Percentiles rank a stretch among this genome's conserved stretches.
phyloP scores from a whole-genome alignment of 768 basidiomycete species.

The Hemileccinum impolitum region DNA sequence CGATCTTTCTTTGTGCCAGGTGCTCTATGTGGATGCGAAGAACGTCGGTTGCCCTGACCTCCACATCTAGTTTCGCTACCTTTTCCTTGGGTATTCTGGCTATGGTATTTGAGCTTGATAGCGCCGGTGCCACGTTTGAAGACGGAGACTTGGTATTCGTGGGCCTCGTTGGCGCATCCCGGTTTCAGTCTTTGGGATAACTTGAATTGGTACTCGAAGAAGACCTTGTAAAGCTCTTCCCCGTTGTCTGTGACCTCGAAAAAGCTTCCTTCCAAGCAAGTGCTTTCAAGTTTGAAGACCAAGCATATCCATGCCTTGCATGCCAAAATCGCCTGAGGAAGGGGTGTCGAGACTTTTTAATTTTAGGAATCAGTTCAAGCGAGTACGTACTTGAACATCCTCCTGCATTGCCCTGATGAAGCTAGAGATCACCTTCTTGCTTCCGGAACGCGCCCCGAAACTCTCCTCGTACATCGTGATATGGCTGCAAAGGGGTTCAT shows the following conservation, averaged over 20 bases:
- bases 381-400: slow-evolving; percentile 13
- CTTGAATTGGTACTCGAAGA: slow-evolving; percentile 20
- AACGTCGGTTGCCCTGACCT: background rate
- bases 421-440: background rate
- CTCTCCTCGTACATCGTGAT: background rate
- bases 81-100: background rate
- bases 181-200: background rate
- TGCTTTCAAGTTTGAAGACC: slow-evolving; percentile 5
- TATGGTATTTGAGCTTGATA: slow-evolving; percentile 1
- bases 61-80: background rate
- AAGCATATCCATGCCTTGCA: slow-evolving; percentile 13
- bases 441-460: background rate
- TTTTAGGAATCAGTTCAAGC: background rate
- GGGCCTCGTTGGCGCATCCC: background rate
- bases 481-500: slow-evolving; percentile 18
- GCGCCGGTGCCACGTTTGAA: slow-evolving; percentile 2
- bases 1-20: background rate
- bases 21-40: background rate
- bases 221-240: slow-evolving; percentile 14
- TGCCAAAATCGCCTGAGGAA: slow-evolving; percentile 12
- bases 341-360: background rate
- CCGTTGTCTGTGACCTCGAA: slow-evolving; percentile 8
- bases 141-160: background rate
- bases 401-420: slow-evolving; percentile 16
- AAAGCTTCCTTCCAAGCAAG: background rate